Conservation (phyloP, 2,329 filamentous ascomycete genomes). For the Trichoderma semiorbis region DNA sequence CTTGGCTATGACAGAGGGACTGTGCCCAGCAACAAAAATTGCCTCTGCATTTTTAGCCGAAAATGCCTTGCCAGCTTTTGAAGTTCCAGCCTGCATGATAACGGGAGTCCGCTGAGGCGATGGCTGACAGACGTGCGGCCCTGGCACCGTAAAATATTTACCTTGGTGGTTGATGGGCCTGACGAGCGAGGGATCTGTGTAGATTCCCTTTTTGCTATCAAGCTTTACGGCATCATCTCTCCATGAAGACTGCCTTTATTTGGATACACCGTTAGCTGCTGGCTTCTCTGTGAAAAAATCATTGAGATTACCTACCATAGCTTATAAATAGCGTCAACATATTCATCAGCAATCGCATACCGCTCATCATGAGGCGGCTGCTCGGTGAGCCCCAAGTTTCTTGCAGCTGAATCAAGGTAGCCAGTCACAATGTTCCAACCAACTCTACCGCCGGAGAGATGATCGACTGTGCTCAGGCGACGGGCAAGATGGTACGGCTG, state of each 20-base stretch:
- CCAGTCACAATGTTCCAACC: conserved; percentile 59
- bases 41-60: conserved; percentile 62
- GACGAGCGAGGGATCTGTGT: conserved; percentile 43
- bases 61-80: conserved; percentile 56
- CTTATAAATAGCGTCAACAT: conserved; percentile 56
- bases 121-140: conserved; percentile 59
- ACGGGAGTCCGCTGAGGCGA: conserved; percentile 62
- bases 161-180: conserved; percentile 60
- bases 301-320: conserved; percentile 47
- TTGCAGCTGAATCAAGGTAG: conserved; percentile 63
- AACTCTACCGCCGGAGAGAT: conserved; percentile 59
- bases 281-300: neutral
- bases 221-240: conserved; percentile 57
- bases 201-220: conserved; percentile 51
- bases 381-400: conserved; percentile 56
- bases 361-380: conserved; percentile 50
- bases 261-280: neutral
- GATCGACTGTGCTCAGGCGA: conserved; percentile 63
- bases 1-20: conserved; percentile 51
- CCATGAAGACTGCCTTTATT: conserved; percentile 48
- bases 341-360: conserved; percentile 60
- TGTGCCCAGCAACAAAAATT: conserved; percentile 60
- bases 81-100: conserved; percentile 62
- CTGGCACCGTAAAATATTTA: conserved; percentile 56
- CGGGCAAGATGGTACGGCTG: conserved; percentile 65